phyloP scores from a whole-genome alignment of 2,329 filamentous ascomycete genomes.

The Arthrobotrys megalospora region DNA sequence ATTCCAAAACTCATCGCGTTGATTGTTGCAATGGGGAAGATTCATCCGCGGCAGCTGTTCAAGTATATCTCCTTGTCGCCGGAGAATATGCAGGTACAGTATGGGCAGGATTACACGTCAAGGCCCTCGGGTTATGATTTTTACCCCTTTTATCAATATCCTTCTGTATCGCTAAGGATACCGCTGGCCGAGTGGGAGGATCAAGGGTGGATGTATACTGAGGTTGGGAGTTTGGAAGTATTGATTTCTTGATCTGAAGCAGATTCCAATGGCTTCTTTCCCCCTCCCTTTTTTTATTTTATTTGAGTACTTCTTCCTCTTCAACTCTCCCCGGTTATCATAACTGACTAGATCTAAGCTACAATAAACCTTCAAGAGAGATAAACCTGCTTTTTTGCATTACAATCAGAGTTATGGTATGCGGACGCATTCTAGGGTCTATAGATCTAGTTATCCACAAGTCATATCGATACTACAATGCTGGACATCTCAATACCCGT shows the following conservation, averaged over 20 bases:
- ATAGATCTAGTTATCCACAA: too few species aligned
- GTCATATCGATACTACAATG: too few species aligned
- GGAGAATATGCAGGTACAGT: background rate
- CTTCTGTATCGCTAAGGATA: constrained; percentile 14
- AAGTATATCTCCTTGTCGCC: constrained; percentile 73
- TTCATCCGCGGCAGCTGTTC: constrained; percentile 68
- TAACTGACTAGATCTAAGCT: too few species aligned
- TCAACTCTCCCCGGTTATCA: too few species aligned
- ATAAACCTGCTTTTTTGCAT: too few species aligned
- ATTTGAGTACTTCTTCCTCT: too few species aligned
- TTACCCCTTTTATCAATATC: constrained; percentile 15
- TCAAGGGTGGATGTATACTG: constrained; percentile 40
- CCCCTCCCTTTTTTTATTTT: background rate
- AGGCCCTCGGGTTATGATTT: background rate
- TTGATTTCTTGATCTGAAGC: constrained; percentile 16
- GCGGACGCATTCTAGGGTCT: too few species aligned
- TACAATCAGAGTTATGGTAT: too few species aligned
- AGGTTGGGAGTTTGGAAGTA: constrained; percentile 27
- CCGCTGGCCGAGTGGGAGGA: constrained; percentile 10
- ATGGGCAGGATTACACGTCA: background rate
- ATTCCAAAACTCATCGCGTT: constrained; percentile 6
- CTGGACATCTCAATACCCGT: too few species aligned
- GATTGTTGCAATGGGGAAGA: constrained; percentile 13
- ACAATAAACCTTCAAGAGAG: too few species aligned
- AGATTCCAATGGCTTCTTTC: background rate